Conservation (phyloP, 495 filamentous ascomycete species). For the Chaetomidium leptoderma region DNA sequence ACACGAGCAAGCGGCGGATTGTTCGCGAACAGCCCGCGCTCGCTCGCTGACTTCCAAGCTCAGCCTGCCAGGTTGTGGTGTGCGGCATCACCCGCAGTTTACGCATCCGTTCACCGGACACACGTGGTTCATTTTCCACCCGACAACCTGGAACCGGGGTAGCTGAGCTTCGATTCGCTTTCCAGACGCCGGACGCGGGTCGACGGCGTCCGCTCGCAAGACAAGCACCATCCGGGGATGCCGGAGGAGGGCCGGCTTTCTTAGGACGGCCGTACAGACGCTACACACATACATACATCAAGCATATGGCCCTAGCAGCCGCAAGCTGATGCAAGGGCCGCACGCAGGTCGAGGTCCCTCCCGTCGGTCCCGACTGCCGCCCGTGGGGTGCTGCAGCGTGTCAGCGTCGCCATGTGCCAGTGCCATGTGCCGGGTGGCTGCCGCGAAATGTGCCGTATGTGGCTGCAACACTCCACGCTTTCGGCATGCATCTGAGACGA, state of each 20-base stretch:
- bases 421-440: slow-evolving; percentile 1
- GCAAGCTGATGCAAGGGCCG: neutral
- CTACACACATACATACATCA: no score
- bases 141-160: neutral
- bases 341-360: neutral
- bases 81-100: neutral
- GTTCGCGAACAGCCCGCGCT: no score
- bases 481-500: neutral
- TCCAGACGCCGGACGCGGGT: neutral
- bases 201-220: neutral
- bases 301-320: neutral
- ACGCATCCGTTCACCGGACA: neutral
- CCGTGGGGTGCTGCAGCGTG: neutral
- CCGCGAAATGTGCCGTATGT: neutral
- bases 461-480: neutral
- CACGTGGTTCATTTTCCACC: neutral
- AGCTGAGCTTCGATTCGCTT: neutral
- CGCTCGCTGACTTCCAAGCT: no score
- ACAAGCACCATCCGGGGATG: neutral
- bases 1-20: no score
- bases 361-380: slow-evolving; percentile 10
- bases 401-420: neutral
- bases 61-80: no score
- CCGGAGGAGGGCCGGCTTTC: neutral
- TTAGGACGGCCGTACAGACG: no score